Base-by-base conservation (phyloP, 495 filamentous ascomycete species). In the Beverwykella pulmonaria region DNA sequence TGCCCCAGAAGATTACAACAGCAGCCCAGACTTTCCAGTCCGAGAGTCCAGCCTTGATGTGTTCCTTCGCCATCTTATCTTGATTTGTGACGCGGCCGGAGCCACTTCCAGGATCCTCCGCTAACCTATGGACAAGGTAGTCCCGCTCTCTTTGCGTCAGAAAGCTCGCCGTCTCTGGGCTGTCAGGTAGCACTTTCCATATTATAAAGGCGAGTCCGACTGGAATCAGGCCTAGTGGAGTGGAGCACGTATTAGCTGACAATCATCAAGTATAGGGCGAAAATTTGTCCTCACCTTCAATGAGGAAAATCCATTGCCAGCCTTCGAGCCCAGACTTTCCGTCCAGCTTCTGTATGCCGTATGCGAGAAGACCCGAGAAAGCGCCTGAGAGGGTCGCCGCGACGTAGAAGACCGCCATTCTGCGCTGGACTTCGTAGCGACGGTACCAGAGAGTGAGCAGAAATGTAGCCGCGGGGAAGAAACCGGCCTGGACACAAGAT, bases 291-390 rank as follows among this genome's bases (percentile, higher is more conserved):
- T n/a, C 15, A 44, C 39, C 72, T 53, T 74, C 72, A 47, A 74
- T 59, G 1, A 72, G 36, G 52, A 67, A 67, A 48, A 74, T 71
- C 70, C 72, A 74, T 53, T 71, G 55, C 73, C 73, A 75, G 26
- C 68, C 71, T 9, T 39, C 17, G 49, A 69, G 64, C 4, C 73
- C 73, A 1, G 46, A 12, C 3, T 55, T 29, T 6, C 68, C 56
- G 25, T 75, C 65, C 15, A 70, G 59, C 14, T 74, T 74, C 27
- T 59, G 65, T 12, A 79, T 78, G 0, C 65, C 75, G 32, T 53
- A 74, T 9, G 76, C 76, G 26, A 79, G 70, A 15, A 79, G 64
- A 1, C 76, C 76, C 2, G 74, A 76, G 52, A 80, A 80, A 19
- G 70, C 71, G 32, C 71, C 71, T 1, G 77, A 73, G 1, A 75